Base-by-base conservation (phyloP, 129 eudicot genomes). In the Silybum marianum region DNA sequence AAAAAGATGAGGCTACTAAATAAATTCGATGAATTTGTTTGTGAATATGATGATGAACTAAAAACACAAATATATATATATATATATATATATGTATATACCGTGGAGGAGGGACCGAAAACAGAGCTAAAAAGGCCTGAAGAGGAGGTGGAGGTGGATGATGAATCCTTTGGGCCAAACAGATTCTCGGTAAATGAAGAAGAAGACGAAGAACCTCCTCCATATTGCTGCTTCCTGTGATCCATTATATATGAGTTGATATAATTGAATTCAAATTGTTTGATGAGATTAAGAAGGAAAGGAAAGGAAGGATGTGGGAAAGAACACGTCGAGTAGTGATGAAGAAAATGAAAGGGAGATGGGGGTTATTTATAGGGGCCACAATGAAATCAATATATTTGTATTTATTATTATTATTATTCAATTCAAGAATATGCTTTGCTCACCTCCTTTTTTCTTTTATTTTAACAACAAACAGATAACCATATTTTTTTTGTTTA, bases 81-180 rank as follows among this genome's bases (percentile, higher is more conserved):
- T n/a, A n/a, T n/a, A n/a, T n/a, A n/a, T n/a, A n/a, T n/a, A n/a
- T n/a, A n/a, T n/a, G n/a, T 39, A 24, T 7, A 39, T 88, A 93
- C 98, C 87, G 84, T 88, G 58, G 96, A 83, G 36, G 92, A 51
- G 38, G 96, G 96, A 9, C 96, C 97, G 78, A 94, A 94, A 82
- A 92, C 93, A 36, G 96, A 86, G 81, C 81, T 89, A 72, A 94
- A 94, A 72, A 87, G 80, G 46, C 88, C 86, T 9, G 91, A 51
- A 26, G 97, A 82, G 36, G 90, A 80, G 40, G 86, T 7, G 86
- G 85, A 65, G 90, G 86, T 13, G 84, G 83, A 1, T 0, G 90
- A 48, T 2, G 91, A 63, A 70, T 87, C 90, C 80, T 91, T 91
- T 6, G 98, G 98, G 83, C 97, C 97, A 78, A 94, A 94, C 22